Percentiles rank a stretch among this genome's conserved stretches.
phyloP scores from a whole-genome alignment of 257 asterid genomes.

The Solanum etuberosum region DNA sequence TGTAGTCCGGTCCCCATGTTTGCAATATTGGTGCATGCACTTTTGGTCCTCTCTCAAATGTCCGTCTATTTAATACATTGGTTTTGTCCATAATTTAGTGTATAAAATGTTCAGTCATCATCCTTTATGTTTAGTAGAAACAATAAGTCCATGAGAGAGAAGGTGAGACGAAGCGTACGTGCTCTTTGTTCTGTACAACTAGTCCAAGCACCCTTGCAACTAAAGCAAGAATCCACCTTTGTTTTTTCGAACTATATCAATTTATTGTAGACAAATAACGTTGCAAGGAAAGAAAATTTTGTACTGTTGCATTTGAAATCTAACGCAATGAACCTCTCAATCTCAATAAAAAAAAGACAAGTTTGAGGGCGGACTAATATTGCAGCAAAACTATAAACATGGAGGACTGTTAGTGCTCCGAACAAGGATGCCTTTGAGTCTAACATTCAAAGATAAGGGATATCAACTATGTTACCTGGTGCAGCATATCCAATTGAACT shows the following conservation, averaged over 20 bases:
- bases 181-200: background rate
- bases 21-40: background rate
- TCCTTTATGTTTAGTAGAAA: background rate
- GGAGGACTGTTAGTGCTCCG: background rate
- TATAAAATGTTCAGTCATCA: background rate
- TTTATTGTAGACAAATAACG: background rate
- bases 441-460: background rate
- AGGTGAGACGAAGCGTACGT: background rate
- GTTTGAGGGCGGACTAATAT: background rate
- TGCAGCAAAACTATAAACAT: background rate
- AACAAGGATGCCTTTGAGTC: background rate
- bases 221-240: background rate
- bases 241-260: background rate
- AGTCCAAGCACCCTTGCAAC: background rate
- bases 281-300: background rate
- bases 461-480: background rate
- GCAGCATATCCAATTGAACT: constrained; percentile 7
- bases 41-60: background rate
- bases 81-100: background rate
- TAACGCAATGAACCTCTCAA: background rate
- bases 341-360: background rate
- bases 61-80: background rate
- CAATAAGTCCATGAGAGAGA: background rate
- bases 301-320: background rate
- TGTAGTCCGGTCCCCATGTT: background rate